Evolutionary conservation across 495 filamentous ascomycete genomes (phyloP).

Genomic region (Eremomyces bilateralis): DNA sequence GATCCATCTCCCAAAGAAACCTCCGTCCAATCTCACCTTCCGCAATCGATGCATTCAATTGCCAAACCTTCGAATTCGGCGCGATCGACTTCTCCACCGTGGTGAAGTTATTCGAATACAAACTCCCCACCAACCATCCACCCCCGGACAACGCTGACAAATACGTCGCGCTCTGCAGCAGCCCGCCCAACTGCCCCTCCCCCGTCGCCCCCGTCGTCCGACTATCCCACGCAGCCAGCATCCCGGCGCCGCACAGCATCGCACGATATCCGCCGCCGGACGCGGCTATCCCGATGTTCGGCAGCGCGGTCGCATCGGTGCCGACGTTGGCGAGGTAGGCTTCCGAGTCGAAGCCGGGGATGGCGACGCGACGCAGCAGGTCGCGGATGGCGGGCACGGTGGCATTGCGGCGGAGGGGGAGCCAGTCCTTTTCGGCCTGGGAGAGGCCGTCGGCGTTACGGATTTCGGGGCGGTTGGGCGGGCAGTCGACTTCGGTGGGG

Average conservation of each 20-base stretch:
- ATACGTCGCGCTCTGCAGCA: conserved; percentile 73
- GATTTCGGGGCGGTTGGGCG: conserved; percentile 26
- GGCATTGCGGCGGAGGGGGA: conserved; percentile 29
- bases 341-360: conserved; percentile 53
- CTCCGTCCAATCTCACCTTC: too few relatives aligned
- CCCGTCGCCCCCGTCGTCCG: conserved; percentile 44
- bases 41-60: too few relatives aligned
- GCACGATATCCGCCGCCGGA: conserved; percentile 68
- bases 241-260: conserved; percentile 73
- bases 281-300: conserved; percentile 40
- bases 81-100: conserved; percentile 37
- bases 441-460: conserved; percentile 37
- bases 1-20: too few relatives aligned
- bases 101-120: conserved; percentile 82
- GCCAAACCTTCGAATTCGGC: too few relatives aligned
- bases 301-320: conserved; percentile 33
- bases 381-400: conserved; percentile 48
- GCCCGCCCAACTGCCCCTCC: conserved; percentile 55
- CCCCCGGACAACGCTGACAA: conserved; percentile 71
- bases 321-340: conserved; percentile 39
- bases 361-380: conserved; percentile 49
- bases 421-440: conserved; percentile 46
- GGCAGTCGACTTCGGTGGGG: conserved; percentile 16
- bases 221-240: conserved; percentile 63
- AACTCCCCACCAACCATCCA: conserved; percentile 66